Base-by-base conservation (phyloP, 2,329 filamentous ascomycete species). In the Aspergillus pseudoglaucus region DNA sequence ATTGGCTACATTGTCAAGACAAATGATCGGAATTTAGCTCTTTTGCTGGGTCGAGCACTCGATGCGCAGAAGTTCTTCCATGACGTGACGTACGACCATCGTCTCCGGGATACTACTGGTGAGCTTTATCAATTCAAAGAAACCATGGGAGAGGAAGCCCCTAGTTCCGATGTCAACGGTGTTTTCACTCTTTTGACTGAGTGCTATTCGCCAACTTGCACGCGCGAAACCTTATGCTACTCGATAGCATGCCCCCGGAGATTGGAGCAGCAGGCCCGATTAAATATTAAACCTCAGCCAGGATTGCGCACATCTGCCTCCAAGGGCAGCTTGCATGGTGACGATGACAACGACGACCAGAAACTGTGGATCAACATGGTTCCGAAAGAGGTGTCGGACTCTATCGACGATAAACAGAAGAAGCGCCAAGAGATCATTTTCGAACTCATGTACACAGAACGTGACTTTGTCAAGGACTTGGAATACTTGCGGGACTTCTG, bases 301-400 rank as follows among this genome's bases (percentile, higher is more conserved):
- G 90, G 90, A 50, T 75, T 98, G 58, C 88, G 87, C 66, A 75
- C 82, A 30, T 82, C 84, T 56, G 80, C 84, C 47, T 86, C 83
- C 5, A 78, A 82, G 56, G 77, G 76, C 64, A 93, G 82, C 72
- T 70, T 88, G 62, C 90, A 95, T 23, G 62, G 61, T 61, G 90
- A 94, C 58, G 88, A 93, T 53, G 87, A 93, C 60, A 88, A 86
- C 27, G 90, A 96, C 62, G 90, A 97, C 67, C 93, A 97, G 73
- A 97, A 97, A 69, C 79, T 98, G 33, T 98, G 93, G 93, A 98
- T 98, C 70, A 97, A 97, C 67, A 95, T 90, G 12, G 93, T 98
- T 32, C 88, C 90, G 1, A 93, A 95, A 67, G 93, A 97, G 66
- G 77, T 98, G 48, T 90, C 90, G 0, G 90, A 97, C 58, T 88